Percentiles rank a stretch among this genome's conserved stretches.
Evolutionary conservation across 1,284 basidiomycete genomes (phyloP).

Genomic region (Tylopilus sp.): DNA sequence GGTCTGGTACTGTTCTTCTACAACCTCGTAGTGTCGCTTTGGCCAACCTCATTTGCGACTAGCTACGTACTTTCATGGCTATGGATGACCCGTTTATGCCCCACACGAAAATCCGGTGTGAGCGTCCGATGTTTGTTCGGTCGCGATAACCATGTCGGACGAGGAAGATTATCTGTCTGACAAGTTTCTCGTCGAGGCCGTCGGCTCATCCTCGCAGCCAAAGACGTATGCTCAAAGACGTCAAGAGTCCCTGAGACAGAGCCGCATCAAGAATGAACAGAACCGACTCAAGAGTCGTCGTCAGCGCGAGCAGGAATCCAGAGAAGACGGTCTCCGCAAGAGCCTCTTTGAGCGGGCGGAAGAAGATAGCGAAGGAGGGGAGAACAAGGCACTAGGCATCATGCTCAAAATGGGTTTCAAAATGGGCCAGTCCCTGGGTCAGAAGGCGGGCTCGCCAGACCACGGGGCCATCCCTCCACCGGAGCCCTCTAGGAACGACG

Average conservation of each 20-base stretch:
- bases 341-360: conserved; percentile 75
- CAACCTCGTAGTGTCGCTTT: conserved; percentile 42
- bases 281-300: conserved; percentile 61
- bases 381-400: conserved; percentile 77
- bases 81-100: conserved; percentile 31
- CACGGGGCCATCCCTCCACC: conserved; percentile 3
- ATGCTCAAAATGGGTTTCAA: conserved; percentile 91
- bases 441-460: conserved; percentile 23
- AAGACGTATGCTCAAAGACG: conserved; percentile 69
- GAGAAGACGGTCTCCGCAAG: conserved; percentile 71
- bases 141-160: conserved; percentile 40
- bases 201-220: conserved; percentile 36
- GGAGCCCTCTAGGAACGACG: conserved; percentile 2
- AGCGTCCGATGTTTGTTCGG: conserved; percentile 22
- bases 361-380: conserved; percentile 51
- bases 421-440: conserved; percentile 73
- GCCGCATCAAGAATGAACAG: conserved; percentile 63
- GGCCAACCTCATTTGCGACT: conserved; percentile 37
- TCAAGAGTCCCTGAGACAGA: conserved; percentile 56
- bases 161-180: conserved; percentile 83
- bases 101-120: neutral
- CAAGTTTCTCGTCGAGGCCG: conserved; percentile 62
- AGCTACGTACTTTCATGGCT: conserved; percentile 34
- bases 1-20: conserved; percentile 52
- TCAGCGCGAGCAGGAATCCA: conserved; percentile 70